These are phyloP conservation scores for Salix exigua DNA, from an alignment of 345 rosid genomes.

Conservation along the genomic window DNA sequence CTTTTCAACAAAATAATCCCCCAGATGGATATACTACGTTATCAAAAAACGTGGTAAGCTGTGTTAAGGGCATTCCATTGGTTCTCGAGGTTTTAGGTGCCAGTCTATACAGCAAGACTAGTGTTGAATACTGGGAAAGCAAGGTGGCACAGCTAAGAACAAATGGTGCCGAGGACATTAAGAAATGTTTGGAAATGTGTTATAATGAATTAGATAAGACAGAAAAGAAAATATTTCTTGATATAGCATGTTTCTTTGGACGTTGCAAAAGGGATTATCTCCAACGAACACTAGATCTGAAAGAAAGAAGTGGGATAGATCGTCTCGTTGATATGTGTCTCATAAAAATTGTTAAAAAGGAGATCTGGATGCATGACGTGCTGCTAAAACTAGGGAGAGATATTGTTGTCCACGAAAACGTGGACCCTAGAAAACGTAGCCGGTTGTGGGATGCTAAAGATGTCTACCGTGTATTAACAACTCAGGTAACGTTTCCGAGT, in stretches of 20 bases:
- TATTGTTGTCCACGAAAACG: background rate
- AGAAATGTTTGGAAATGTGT: background rate
- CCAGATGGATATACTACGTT: background rate
- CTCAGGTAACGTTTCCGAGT: no score
- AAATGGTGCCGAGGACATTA: background rate
- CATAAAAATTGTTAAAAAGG: background rate
- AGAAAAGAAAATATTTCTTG: conserved; percentile 8
- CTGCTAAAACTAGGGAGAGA: background rate
- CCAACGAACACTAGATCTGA: background rate
- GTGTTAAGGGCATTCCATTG: conserved; percentile 4
- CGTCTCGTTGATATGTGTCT: conserved; percentile 1
- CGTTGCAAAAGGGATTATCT: background rate
- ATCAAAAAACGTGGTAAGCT: background rate
- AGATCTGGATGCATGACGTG: background rate
- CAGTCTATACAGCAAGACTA: background rate
- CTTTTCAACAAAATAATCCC: background rate
- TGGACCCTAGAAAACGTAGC: background rate
- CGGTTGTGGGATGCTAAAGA: no score
- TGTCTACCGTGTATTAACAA: no score
- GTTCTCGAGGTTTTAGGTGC: conserved; percentile 3
- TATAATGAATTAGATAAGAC: background rate
- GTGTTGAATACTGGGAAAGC: background rate
- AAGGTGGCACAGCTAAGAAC: background rate
- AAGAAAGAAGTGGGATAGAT: background rate
- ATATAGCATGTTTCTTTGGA: conserved; percentile 13